These are phyloP conservation scores for Sporothrix brasiliensis DNA, from an alignment of 2,329 filamentous ascomycete species.

Conservation along the genomic window DNA sequence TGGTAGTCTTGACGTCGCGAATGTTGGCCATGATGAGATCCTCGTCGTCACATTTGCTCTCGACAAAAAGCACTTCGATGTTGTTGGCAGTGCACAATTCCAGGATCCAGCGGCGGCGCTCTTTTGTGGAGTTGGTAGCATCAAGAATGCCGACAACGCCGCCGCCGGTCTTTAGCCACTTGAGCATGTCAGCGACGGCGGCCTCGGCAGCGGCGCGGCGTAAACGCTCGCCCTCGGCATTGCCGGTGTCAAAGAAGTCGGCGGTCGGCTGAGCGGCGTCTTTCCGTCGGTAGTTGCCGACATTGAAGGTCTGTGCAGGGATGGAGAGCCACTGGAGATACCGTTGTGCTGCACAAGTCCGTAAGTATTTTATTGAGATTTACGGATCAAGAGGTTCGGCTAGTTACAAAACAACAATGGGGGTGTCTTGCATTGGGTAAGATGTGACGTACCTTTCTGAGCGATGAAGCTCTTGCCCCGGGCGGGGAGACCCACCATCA, in stretches of 20 bases:
- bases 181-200: slow-evolving; percentile 89
- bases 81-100: slow-evolving; percentile 74
- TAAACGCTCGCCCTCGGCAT: slow-evolving; percentile 86
- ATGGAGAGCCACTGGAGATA: slow-evolving; percentile 98
- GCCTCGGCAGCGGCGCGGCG: slow-evolving; percentile 87
- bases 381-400: no score
- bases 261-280: slow-evolving; percentile 88
- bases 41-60: slow-evolving; percentile 95
- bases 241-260: slow-evolving; percentile 92
- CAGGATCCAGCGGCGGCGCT: slow-evolving; percentile 86
- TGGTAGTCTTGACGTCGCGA: slow-evolving; percentile 93
- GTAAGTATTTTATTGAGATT: slow-evolving; percentile 3
- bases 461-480: slow-evolving; percentile 97
- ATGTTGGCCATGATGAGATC: slow-evolving; percentile 98
- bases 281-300: slow-evolving; percentile 90
- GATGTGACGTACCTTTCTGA: slow-evolving; percentile 75
- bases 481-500: slow-evolving; percentile 97
- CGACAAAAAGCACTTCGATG: slow-evolving; percentile 91
- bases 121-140: slow-evolving; percentile 94
- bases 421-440: no score
- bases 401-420: background rate
- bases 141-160: slow-evolving; percentile 93
- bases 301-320: slow-evolving; percentile 92
- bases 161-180: slow-evolving; percentile 82
- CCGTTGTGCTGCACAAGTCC: slow-evolving; percentile 67